A percentile compares a stretch with the other conserved stretches of the same genome.
phyloP scores from a whole-genome alignment of 495 filamentous ascomycete genomes.

The Viridothelium virens region DNA sequence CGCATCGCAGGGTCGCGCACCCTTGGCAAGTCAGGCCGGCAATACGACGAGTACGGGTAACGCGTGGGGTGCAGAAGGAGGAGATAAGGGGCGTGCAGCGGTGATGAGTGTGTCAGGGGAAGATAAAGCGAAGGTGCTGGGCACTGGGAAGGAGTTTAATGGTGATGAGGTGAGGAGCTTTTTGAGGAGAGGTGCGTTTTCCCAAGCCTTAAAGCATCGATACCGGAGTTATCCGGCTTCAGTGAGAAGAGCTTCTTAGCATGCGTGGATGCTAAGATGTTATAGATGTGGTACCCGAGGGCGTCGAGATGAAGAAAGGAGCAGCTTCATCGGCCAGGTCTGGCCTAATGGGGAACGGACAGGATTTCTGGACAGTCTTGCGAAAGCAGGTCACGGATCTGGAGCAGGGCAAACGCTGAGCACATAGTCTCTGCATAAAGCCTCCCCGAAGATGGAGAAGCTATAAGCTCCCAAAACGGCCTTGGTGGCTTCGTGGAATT shows the following conservation, averaged over 20 bases:
- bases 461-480: not conserved
- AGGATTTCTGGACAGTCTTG: constrained; percentile 11
- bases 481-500: not conserved
- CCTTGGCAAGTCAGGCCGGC: not conserved
- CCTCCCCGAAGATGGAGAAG: not conserved
- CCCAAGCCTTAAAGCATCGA: too few relatives aligned
- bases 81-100: not conserved
- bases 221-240: not conserved
- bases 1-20: not conserved
- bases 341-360: constrained; percentile 1
- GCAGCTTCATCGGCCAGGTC: not conserved
- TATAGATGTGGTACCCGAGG: not conserved
- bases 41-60: not conserved
- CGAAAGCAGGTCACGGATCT: constrained; percentile 9
- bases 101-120: not conserved
- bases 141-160: not conserved
- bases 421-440: not conserved
- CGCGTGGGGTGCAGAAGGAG: not conserved
- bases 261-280: not conserved
- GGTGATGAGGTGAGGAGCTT: not conserved
- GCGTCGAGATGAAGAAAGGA: not conserved
- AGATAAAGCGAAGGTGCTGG: not conserved
- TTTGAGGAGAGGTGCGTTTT: constrained; percentile 1
- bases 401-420: constrained; percentile 9
- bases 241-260: not conserved